These are phyloP conservation scores for Suillus tomentosus DNA, from an alignment of 768 basidiomycete species.

Conservation along the genomic window DNA sequence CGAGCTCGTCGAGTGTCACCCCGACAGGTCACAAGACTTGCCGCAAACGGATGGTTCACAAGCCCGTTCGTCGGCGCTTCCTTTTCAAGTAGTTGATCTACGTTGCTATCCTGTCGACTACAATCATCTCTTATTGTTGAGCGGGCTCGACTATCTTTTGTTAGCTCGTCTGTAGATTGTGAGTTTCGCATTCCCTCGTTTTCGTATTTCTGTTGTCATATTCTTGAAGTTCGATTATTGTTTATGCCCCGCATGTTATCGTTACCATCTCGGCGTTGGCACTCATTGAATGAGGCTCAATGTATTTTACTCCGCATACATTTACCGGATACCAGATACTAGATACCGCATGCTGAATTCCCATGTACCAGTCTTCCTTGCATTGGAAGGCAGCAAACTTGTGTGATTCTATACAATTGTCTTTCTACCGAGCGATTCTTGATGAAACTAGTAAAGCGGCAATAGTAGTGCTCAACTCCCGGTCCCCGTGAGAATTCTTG, in stretches of 20 bases:
- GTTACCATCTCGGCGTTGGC: background rate
- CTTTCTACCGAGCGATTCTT: background rate
- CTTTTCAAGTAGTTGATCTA: constrained; percentile 4
- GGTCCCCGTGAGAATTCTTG: too few species aligned
- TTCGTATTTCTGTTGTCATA: background rate
- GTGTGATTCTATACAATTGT: background rate
- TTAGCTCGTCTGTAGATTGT: background rate
- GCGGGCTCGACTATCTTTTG: background rate
- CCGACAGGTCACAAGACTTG: background rate
- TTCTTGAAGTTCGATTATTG: background rate
- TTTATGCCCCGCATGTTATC: background rate
- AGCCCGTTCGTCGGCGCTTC: background rate
- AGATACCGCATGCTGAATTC: background rate
- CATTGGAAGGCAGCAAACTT: background rate
- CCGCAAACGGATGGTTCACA: constrained; percentile 7
- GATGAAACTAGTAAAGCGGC: too few species aligned
- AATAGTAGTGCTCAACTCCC: too few species aligned
- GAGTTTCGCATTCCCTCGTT: background rate
- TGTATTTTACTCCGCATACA: background rate
- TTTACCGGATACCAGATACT: background rate
- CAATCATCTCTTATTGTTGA: background rate
- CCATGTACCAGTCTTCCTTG: background rate
- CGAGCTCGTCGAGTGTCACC: too few species aligned
- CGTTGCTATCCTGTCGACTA: background rate
- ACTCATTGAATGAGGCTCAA: constrained; percentile 5